Base-by-base conservation (phyloP, 2,329 filamentous ascomycete species). In the Fusarium sp. region DNA sequence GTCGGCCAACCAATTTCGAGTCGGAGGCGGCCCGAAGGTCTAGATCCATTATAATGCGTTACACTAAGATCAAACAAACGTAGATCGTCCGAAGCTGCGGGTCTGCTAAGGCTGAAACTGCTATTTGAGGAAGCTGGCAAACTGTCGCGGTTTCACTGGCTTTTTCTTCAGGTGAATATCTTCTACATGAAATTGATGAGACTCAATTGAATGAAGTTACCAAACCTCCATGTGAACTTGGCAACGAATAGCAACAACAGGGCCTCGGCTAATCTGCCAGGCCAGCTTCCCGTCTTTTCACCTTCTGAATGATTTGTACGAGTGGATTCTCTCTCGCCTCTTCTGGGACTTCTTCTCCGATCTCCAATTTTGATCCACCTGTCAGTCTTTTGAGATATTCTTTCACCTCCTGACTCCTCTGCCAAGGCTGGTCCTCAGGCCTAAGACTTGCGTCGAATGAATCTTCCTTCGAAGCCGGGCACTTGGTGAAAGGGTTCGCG, bases 31-130 rank as follows among this genome's bases (percentile, higher is more conserved):
- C 24, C 56, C 42, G 24, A 51, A 26, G 15, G 42, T 38, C 56
- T 38, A 38, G 42, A 58, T 51, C 20, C 56, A 30, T 44, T 15
- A 28, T n/a, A 58, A 28, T 41, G 32, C 28, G 56, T 11, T 36
- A 58, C 56, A 58, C 56, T 58, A 58, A 48, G 55, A 48, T 58
- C 55, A 58, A 58, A 58, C 20, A 48, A 41, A 26, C 30, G 30
- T 58, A 36, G 55, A 58, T 58, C 55, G 39, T 26, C 55, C 41
- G 55, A 58, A 38, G 32, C 15, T 51, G 32, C 24, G 42, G 56
- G 56, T 50, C 56, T 35, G 28, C 38, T 44, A 56, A 58, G 56
- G 32, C 56, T 58, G 56, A 58, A 58, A 36, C 32, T 24, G 32
- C 56, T 38, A 28, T 38, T 24, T 58, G 32, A 58, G 56, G 56